phyloP scores from a whole-genome alignment of 352 stramenopile genomes.

The Pythium vanterpoolii region DNA sequence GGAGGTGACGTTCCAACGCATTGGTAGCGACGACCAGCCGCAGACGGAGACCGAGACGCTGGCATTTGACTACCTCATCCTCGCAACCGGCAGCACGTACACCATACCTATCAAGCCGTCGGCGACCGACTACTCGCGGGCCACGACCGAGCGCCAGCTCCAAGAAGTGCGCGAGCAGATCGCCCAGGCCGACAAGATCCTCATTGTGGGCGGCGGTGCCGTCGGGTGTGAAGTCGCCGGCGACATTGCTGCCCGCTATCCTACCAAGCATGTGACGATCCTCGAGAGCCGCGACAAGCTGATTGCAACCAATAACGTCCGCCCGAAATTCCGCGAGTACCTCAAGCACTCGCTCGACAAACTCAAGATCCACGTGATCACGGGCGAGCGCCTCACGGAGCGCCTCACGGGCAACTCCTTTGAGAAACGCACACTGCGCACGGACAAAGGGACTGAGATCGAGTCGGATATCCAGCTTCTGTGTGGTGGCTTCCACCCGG shows the following conservation, averaged over 20 bases:
- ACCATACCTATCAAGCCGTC: slow-evolving; percentile 25
- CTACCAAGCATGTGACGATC: slow-evolving; percentile 57
- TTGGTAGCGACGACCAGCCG: slow-evolving; percentile 23
- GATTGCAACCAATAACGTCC: slow-evolving; percentile 33
- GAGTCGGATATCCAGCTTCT: slow-evolving; percentile 56
- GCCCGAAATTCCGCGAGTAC: slow-evolving; percentile 44
- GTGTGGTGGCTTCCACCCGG: slow-evolving; percentile 36
- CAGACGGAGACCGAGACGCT: slow-evolving; percentile 9
- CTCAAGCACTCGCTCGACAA: slow-evolving; percentile 32
- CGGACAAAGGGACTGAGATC: slow-evolving; percentile 49
- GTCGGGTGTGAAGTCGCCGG: slow-evolving; percentile 59
- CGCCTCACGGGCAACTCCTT: slow-evolving; percentile 34
- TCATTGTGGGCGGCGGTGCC: slow-evolving; percentile 48
- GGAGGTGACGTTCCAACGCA: slow-evolving; percentile 17
- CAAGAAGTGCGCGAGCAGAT: slow-evolving; percentile 31
- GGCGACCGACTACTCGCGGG: slow-evolving; percentile 16
- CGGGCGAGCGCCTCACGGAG: slow-evolving; percentile 46
- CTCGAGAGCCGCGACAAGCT: slow-evolving; percentile 36
- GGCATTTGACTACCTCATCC: slow-evolving; percentile 28
- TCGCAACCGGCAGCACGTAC: slow-evolving; percentile 33
- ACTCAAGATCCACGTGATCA: slow-evolving; percentile 48
- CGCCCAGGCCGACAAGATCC: slow-evolving; percentile 36
- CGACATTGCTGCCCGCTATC: slow-evolving; percentile 56
- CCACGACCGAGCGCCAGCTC: slow-evolving; percentile 30
- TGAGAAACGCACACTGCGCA: slow-evolving; percentile 37